phyloP scores from a whole-genome alignment of 2,329 filamentous ascomycete species.

The Huntiella abstrusa region DNA sequence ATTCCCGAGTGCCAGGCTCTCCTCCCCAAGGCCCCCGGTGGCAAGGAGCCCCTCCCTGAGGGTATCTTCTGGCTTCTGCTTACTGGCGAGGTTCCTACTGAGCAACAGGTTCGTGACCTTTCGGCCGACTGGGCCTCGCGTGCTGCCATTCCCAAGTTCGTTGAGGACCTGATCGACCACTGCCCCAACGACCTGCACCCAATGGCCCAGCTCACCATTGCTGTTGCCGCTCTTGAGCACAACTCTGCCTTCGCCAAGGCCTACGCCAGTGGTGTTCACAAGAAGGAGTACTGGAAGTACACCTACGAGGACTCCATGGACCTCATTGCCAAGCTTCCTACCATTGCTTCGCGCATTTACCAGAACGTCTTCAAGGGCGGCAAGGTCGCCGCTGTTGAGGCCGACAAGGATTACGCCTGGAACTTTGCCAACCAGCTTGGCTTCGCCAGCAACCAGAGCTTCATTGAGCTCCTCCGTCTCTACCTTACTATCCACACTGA shows the following conservation, averaged over 20 bases:
- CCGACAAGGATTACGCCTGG: slow-evolving; percentile 98
- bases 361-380: slow-evolving; percentile 99
- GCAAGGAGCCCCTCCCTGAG: slow-evolving; percentile 92
- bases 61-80: slow-evolving; percentile 99
- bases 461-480: slow-evolving; percentile 93
- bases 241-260: slow-evolving; percentile 96
- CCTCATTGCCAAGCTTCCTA: slow-evolving; percentile 97
- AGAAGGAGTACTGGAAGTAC: slow-evolving; percentile 99
- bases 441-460: slow-evolving; percentile 87
- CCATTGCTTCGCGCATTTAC: slow-evolving; percentile 96
- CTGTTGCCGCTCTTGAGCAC: slow-evolving; percentile 94
- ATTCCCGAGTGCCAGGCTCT: slow-evolving; percentile 97
- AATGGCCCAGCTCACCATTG: slow-evolving; percentile 98
- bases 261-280: slow-evolving; percentile 97
- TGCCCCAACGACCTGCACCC: slow-evolving; percentile 97
- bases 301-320: slow-evolving; percentile 99
- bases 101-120: slow-evolving; percentile 96
- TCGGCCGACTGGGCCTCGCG: slow-evolving; percentile 98
- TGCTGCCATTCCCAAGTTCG: slow-evolving; percentile 89
- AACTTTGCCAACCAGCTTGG: slow-evolving; percentile 99
- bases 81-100: slow-evolving; percentile 90
- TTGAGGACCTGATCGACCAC: slow-evolving; percentile 99
- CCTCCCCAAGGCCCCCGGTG: slow-evolving; percentile 90
- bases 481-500: slow-evolving; percentile 99
- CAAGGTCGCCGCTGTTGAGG: slow-evolving; percentile 88